Percentiles rank a stretch among this genome's conserved stretches.
phyloP scores from a whole-genome alignment of 1,139 yeast species.

The Hyphopichia fennica region DNA sequence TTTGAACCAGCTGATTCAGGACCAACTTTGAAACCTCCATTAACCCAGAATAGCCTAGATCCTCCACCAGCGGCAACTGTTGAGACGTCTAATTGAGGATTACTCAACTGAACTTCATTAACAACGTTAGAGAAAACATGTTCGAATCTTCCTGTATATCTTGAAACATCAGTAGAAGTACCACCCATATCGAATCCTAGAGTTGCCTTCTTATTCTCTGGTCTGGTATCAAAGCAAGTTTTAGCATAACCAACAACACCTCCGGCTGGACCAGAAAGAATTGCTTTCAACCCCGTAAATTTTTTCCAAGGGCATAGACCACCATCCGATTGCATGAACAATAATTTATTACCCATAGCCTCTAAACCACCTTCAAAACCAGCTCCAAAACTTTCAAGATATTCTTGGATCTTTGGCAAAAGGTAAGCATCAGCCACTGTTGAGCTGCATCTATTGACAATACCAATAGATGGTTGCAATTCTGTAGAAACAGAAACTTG shows the following conservation, averaged over 20 bases:
- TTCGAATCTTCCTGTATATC: conserved; percentile 39
- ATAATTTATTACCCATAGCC: conserved; percentile 41
- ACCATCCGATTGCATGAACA: conserved; percentile 51
- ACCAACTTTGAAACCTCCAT: conserved; percentile 48
- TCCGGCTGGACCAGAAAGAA: conserved; percentile 52
- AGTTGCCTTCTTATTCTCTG: conserved; percentile 35
- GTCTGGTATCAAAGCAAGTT: conserved; percentile 37
- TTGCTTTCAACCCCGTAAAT: conserved; percentile 48
- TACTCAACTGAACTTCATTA: conserved; percentile 42
- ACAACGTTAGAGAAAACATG: conserved; percentile 48
- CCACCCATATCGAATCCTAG: conserved; percentile 52
- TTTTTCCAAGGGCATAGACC: conserved; percentile 51
- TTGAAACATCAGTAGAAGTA: conserved; percentile 46
- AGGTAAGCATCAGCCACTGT: conserved; percentile 49
- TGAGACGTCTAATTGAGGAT: conserved; percentile 47
- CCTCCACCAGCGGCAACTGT: conserved; percentile 54
- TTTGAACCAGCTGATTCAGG: conserved; percentile 50
- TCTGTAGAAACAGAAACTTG: conserved; percentile 40
- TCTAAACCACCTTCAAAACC: conserved; percentile 47
- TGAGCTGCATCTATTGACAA: conserved; percentile 44
- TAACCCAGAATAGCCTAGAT: conserved; percentile 44
- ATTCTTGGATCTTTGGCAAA: conserved; percentile 36
- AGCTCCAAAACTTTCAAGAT: conserved; percentile 36
- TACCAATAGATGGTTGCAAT: conserved; percentile 46
- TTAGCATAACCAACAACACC: conserved; percentile 52